Evolutionary conservation across 208 protist species (phyloP), one percentile per base, ranked within the genome.

Genomic region (Wallacemonas sp.): DNA sequence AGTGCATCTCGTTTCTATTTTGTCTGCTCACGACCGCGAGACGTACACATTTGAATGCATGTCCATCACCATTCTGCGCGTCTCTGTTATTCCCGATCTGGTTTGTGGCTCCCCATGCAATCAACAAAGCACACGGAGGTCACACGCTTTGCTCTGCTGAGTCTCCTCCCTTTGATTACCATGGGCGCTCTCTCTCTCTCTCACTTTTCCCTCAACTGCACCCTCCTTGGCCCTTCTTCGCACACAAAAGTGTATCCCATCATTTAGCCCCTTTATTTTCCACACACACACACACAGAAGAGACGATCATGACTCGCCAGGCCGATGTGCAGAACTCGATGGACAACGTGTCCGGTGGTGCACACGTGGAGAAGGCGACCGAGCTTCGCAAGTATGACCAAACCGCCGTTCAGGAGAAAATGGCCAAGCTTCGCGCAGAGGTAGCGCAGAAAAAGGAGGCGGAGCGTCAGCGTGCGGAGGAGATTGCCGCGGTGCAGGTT

Each of bases 311-410:
- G 84, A 82, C 78, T 2, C 78, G 84, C 17, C 79, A 88, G 49
- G 73, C 78, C 2, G 89, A 91, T 82, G 89, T 77, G 51, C 82
- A 90, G 77, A 79, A 81, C 30, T 80, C 75, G 9, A 95, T 95
- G 89, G 84, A 83, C 64, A 75, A 86, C 24, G 59, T 95, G 45
- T 67, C 74, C 45, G 77, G 79, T 46, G 68, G 68, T 54, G 56
- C 53, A 21, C 59, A 84, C 53, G 62, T 70, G 12, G 86, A 95
- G 76, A 91, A 86, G 67, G 75, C 78, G 34, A 77, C 76, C 27
- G 80, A 75, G 70, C 67, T 91, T 33, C 84, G 85, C 72, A 86
- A 79, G 47, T 90, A 88, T 49, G 84, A 93, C 27, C 73, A 86
- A 60, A 75, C 79, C 8, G 86, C 81, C 24, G 72, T 90, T 45